Evolutionary conservation across 2,329 filamentous ascomycete species (phyloP), one percentile per base, ranked within the genome.

Genomic region (Hortaea sp.): DNA sequence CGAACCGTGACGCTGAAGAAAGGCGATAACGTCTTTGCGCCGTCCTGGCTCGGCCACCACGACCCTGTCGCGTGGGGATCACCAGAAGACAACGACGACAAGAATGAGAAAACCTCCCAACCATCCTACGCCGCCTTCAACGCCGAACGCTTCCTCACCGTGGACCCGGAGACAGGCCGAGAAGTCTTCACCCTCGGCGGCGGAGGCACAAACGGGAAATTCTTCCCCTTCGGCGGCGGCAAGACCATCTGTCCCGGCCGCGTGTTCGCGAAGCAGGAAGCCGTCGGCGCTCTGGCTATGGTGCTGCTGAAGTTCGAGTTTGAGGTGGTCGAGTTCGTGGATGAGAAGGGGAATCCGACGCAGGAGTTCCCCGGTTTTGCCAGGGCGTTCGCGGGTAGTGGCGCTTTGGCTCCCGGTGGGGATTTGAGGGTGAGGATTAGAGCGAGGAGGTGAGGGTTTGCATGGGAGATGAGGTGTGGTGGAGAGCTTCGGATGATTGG

Each of bases 221-320:
- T 61, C 47, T 59, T 62, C 28, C 61, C 61, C 1, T 63, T 63
- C 39, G 61, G 61, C 12, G 61, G 58, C 12, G 58, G 57, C 6
- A 53, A 50, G 39, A 59, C 55, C 0, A 55, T 58, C 7, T 60
- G 58, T 50, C 43, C 48, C 12, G 48, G 48, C 29, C 38, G 55
- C 7, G 51, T 54, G 7, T 62, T 60, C 42, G 59, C 59, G 5
- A 62, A 60, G 49, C 59, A 62, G 42, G 57, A 60, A 48, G 56
- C 48, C 7, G 43, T 62, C 9, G 53, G 52, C 9, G 56, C 54
- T 10, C 20, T 60, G 35, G 58, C 59, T 1, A 56, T 57, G 53
- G 41, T 60, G 0, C 32, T 62, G 43, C 41, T 55, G 30, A 44
- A 43, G 29, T 60, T 62, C 42, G 55, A 60, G 5, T 51, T 62